A percentile compares a stretch with the other conserved stretches of the same genome.
phyloP scores from a whole-genome alignment of 2,329 filamentous ascomycete genomes.

The Stachybotrys elegans region DNA sequence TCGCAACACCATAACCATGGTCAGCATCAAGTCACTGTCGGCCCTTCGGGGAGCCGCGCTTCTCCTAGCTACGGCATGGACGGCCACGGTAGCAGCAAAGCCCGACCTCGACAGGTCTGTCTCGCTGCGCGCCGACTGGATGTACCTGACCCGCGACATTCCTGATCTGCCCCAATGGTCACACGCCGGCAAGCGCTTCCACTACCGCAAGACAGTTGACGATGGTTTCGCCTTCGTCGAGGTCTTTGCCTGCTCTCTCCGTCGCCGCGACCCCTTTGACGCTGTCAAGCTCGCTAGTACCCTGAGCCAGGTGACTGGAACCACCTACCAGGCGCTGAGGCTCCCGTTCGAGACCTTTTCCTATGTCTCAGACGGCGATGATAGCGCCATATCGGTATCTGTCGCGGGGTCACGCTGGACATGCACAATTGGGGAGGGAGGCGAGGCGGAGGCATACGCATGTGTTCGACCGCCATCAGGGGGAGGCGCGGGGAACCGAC shows the following conservation, averaged over 20 bases:
- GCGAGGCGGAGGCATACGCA: conserved; percentile 2
- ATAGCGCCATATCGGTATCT: conserved; percentile 5
- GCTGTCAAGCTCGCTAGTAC: conserved; percentile 4
- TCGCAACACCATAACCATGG: conserved; percentile 2
- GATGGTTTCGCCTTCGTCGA: conserved; percentile 7
- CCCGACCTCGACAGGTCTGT: conserved; percentile 7
- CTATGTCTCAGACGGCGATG: conserved; percentile 4
- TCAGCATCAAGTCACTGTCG: neutral
- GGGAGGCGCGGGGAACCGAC: conserved; percentile 1
- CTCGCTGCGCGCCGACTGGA: conserved; percentile 6
- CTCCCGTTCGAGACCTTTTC: conserved; percentile 5
- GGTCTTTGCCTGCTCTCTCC: conserved; percentile 4
- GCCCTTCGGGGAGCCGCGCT: conserved; percentile 2
- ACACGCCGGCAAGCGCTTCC: conserved; percentile 6
- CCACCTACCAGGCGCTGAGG: conserved; percentile 3
- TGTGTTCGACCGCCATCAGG: conserved; percentile 2
- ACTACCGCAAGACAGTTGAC: conserved; percentile 7
- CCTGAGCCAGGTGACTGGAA: conserved; percentile 1
- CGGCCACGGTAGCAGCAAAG: neutral
- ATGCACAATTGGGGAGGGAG: conserved; percentile 5
- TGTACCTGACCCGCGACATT: conserved; percentile 7
- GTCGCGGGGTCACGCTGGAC: conserved; percentile 3
- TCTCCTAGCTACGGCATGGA: conserved; percentile 2
- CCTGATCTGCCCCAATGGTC: conserved; percentile 6
- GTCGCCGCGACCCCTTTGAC: conserved; percentile 5